A percentile compares a stretch with the other conserved stretches of the same genome.
These are phyloP conservation scores for Microstegium vimineum DNA, from an alignment of 176 grass and related monocot genomes.

Conservation along the genomic window DNA sequence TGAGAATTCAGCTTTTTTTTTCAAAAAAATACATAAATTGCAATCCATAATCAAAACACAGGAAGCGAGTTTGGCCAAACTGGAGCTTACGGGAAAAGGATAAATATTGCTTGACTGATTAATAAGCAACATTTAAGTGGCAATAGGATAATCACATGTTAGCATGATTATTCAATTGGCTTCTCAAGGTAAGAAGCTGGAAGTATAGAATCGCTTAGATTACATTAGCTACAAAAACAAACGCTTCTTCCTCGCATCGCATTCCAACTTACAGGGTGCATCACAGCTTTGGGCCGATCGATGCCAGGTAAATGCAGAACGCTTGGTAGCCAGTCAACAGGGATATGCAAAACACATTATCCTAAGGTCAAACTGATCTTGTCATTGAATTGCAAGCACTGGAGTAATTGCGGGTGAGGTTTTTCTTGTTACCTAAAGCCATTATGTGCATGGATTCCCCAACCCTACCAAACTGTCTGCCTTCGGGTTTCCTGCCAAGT, in stretches of 20 bases:
- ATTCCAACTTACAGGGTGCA: no score
- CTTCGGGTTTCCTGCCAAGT: slow-evolving; percentile 56
- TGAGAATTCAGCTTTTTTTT: no score
- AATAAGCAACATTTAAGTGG: not conserved
- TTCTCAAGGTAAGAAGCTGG: not conserved
- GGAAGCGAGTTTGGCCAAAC: no score
- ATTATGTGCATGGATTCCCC: slow-evolving; percentile 75
- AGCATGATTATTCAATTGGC: not conserved
- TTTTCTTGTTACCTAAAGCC: slow-evolving; percentile 56
- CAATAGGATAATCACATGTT: not conserved
- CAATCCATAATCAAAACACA: no score
- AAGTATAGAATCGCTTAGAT: not conserved
- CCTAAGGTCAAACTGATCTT: not conserved
- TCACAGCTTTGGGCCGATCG: no score
- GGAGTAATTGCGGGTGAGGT: no score
- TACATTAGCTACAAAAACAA: no score
- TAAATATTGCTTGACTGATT: not conserved
- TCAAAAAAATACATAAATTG: no score
- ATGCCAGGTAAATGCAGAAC: slow-evolving; percentile 52
- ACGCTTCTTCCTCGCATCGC: no score
- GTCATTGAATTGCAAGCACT: no score
- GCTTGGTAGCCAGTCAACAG: slow-evolving; percentile 86
- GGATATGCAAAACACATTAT: slow-evolving; percentile 34
- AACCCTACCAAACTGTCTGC: no score
- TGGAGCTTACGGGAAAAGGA: no score